phyloP scores from a whole-genome alignment of 371 early-diverging fungal genomes.

The Phascolomyces articulosus region DNA sequence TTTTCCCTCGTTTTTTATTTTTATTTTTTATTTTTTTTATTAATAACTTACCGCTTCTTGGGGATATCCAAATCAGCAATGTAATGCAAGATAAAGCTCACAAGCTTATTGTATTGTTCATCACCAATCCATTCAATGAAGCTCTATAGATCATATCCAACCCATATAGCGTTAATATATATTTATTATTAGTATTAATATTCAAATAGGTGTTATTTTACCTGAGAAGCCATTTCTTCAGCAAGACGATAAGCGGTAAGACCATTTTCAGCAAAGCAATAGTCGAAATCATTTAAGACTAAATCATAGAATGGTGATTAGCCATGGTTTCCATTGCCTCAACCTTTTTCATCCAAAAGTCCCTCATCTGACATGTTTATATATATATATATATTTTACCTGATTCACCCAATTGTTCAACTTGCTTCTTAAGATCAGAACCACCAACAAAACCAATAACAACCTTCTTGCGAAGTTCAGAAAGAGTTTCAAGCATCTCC shows the following conservation, averaged over 20 bases:
- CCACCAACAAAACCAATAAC: constrained; percentile 99
- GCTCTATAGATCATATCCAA: constrained; percentile 57
- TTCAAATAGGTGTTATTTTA: too few species aligned
- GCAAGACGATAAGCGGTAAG: constrained; percentile 93
- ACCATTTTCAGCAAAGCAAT: constrained; percentile 99
- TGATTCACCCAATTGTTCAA: constrained; percentile 95
- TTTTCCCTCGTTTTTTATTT: too few species aligned
- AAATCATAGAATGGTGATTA: too few species aligned
- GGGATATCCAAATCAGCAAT: constrained; percentile 97
- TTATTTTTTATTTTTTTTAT: too few species aligned
- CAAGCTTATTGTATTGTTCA: constrained; percentile 93
- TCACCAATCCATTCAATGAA: constrained; percentile 97
- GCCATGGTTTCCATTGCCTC: too few species aligned
- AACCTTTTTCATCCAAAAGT: too few species aligned
- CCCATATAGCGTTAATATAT: too few species aligned
- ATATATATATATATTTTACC: constrained; percentile 48
- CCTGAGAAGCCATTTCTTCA: constrained; percentile 76
- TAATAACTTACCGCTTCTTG: constrained; percentile 90
- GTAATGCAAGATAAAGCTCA: constrained; percentile 92
- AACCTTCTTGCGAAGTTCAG: constrained; percentile 84
- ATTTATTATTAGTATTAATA: too few species aligned
- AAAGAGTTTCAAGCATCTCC: constrained; percentile 84
- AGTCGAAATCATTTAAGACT: constrained; percentile 92
- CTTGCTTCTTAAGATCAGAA: constrained; percentile 96
- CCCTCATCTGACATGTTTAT: too few species aligned